Conservation (phyloP, 225 moss, liverwort and hornwort species). For the Pseudoscleropodium purum region DNA sequence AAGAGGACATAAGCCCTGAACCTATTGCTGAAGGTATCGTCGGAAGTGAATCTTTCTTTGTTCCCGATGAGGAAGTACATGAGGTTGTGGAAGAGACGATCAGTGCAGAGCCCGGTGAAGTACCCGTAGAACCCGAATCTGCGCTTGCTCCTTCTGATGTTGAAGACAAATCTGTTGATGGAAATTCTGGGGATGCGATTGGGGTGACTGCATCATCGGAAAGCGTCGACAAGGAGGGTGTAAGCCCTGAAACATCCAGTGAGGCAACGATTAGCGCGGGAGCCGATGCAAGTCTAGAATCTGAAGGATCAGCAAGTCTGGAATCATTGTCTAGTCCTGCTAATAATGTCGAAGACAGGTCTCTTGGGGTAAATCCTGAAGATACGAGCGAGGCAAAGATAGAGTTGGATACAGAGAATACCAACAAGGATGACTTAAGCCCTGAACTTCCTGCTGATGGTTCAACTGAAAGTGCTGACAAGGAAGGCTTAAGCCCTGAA, state of each 20-base stretch:
- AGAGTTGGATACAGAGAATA: not conserved
- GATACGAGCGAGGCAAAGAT: not conserved
- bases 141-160: not conserved
- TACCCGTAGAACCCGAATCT: not conserved
- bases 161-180: not conserved
- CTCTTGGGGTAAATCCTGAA: not conserved
- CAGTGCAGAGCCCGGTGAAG: not conserved
- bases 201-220: not conserved
- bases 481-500: not conserved
- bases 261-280: not conserved
- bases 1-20: not conserved
- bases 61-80: conserved; percentile 7
- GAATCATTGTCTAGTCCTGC: not conserved
- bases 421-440: not conserved
- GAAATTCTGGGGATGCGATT: not conserved
- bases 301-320: not conserved
- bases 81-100: conserved; percentile 9
- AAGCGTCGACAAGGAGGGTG: not conserved
- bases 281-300: not conserved
- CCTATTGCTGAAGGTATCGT: not conserved
- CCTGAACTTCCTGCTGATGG: not conserved
- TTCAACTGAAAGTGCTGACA: not conserved
- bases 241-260: not conserved
- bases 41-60: not conserved
- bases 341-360: not conserved